phyloP scores from a whole-genome alignment of 495 filamentous ascomycete species.

The Tuber borchii region DNA sequence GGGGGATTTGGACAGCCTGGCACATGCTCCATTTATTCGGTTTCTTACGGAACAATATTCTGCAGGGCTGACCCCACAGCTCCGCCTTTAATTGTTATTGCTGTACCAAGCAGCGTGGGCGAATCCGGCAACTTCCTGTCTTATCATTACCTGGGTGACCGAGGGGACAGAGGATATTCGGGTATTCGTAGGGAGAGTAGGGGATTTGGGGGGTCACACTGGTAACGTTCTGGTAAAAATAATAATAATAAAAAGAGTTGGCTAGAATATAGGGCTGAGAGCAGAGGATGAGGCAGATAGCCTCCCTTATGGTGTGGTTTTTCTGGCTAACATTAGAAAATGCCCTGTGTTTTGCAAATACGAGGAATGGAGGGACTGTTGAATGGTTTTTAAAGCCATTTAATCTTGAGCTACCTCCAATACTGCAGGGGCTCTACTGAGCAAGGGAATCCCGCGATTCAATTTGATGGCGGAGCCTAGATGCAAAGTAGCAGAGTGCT shows the following conservation, averaged over 20 bases:
- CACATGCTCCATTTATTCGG: neutral
- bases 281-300: no score
- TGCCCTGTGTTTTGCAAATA: no score
- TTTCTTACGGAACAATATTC: neutral
- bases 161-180: neutral
- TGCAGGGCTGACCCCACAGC: neutral
- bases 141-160: neutral
- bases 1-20: neutral
- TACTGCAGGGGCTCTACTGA: no score
- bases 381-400: no score
- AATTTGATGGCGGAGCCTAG: no score
- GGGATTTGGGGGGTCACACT: neutral
- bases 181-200: neutral
- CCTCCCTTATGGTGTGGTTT: no score
- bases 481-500: no score
- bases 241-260: neutral
- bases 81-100: neutral
- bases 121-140: neutral
- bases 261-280: neutral
- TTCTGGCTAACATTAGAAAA: no score
- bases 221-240: no score
- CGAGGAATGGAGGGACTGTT: no score
- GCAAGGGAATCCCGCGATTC: no score
- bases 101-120: neutral
- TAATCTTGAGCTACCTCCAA: no score